These are phyloP conservation scores for Polygonum aviculare DNA, from an alignment of 148 eudicot species.

Conservation along the genomic window DNA sequence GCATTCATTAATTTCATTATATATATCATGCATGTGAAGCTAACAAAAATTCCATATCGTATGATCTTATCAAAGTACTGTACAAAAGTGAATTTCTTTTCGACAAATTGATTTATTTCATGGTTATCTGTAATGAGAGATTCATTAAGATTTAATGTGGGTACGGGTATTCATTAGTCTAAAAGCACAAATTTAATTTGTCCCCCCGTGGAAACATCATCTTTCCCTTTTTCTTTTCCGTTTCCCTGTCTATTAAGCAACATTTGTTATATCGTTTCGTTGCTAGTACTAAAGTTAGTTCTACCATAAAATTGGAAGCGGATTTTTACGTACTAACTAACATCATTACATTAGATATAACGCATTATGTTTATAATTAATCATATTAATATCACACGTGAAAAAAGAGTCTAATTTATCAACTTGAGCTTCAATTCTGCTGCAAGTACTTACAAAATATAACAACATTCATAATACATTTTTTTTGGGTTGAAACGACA, in stretches of 20 bases:
- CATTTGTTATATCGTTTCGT: not conserved
- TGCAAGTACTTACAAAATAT: not conserved
- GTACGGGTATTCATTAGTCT: not conserved
- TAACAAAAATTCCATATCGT: not conserved
- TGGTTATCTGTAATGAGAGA: not conserved
- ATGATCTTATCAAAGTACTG: not conserved
- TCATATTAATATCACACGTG: too few species aligned
- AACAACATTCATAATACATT: not conserved
- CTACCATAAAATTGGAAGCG: too few species aligned
- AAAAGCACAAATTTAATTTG: not conserved
- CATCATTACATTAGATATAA: too few species aligned
- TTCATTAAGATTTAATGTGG: not conserved
- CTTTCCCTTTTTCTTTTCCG: constrained; percentile 5
- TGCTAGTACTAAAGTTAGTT: too few species aligned
- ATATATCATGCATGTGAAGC: not conserved
- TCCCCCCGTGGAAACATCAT: not conserved
- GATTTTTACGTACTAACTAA: too few species aligned
- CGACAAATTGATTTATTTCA: not conserved
- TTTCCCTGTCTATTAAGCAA: not conserved
- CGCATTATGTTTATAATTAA: too few species aligned
- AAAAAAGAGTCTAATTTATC: too few species aligned
- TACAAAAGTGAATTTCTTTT: not conserved
- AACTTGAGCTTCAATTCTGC: not conserved
- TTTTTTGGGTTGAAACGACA: not conserved
- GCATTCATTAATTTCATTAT: not conserved